These are phyloP conservation scores for Choiromyces venosus DNA, from an alignment of 495 filamentous ascomycete species.

Conservation along the genomic window DNA sequence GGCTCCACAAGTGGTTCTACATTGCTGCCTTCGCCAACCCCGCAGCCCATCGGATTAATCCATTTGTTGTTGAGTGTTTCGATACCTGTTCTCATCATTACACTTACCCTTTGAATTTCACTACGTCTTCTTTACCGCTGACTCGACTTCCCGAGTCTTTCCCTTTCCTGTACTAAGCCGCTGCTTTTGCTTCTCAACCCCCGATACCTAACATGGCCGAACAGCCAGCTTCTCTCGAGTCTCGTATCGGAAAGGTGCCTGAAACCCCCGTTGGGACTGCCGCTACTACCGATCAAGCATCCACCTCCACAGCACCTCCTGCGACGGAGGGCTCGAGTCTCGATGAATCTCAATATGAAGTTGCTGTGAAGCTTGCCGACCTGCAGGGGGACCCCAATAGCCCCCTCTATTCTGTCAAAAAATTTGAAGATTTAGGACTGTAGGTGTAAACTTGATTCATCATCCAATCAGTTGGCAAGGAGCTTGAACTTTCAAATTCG, in stretches of 20 bases:
- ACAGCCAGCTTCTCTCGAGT: conserved; percentile 33
- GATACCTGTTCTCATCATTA: not conserved
- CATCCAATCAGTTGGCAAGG: not conserved
- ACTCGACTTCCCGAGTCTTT: not conserved
- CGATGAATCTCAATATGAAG: conserved; percentile 39
- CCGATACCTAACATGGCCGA: conserved; percentile 32
- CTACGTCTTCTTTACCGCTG: not conserved
- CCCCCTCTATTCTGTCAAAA: conserved; percentile 77
- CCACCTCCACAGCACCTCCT: conserved; percentile 12
- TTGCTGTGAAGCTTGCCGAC: conserved; percentile 88
- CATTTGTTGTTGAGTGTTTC: not conserved
- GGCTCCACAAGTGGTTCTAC: not conserved
- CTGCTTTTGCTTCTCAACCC: not conserved
- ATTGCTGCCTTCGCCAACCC: not conserved
- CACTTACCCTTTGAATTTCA: not conserved
- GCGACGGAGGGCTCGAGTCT: conserved; percentile 22
- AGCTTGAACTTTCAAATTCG: not conserved
- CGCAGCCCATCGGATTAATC: not conserved
- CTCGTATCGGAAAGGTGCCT: conserved; percentile 36
- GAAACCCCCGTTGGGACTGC: conserved; percentile 8
- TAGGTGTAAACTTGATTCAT: conserved; percentile 46
- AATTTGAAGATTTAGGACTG: conserved; percentile 83
- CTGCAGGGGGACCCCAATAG: conserved; percentile 81
- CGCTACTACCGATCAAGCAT: not conserved
- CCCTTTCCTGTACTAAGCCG: not conserved